Evolutionary conservation across 2,329 filamentous ascomycete species (phyloP).

Genomic region (Saccharata proteae): DNA sequence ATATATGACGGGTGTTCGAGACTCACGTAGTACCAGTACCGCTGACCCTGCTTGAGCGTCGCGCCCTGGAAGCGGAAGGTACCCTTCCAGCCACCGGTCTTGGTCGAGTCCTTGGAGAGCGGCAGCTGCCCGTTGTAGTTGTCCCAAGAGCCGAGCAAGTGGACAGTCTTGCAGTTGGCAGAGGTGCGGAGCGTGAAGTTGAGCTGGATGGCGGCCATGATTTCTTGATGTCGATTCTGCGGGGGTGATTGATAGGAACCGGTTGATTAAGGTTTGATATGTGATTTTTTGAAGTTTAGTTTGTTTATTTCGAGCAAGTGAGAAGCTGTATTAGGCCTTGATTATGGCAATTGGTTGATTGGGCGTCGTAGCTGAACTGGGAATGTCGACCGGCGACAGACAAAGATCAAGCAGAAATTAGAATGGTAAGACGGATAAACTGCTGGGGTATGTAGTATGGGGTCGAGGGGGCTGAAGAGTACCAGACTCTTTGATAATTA

Average conservation of each 20-base stretch:
- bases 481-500: constrained; percentile 12
- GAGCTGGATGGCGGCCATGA: constrained; percentile 83
- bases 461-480: constrained; percentile 12
- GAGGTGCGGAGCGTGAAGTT: constrained; percentile 95
- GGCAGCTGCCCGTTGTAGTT: constrained; percentile 91
- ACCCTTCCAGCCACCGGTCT: constrained; percentile 86
- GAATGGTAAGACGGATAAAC: constrained; percentile 14
- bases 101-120: constrained; percentile 80
- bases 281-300: constrained; percentile 11
- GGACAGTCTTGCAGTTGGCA: constrained; percentile 91
- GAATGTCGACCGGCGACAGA: constrained; percentile 31
- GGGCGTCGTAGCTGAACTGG: no score
- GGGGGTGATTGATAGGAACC: constrained; percentile 12
- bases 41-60: constrained; percentile 74
- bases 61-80: constrained; percentile 89
- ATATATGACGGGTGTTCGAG: neutral
- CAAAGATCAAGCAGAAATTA: constrained; percentile 27
- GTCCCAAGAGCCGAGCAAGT: constrained; percentile 97
- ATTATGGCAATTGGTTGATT: constrained; percentile 3
- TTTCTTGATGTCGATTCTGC: constrained; percentile 18
- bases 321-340: constrained; percentile 9
- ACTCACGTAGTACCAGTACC: constrained; percentile 94
- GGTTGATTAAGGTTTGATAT: constrained; percentile 12
- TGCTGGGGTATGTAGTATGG: constrained; percentile 10
- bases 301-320: constrained; percentile 11